These are phyloP conservation scores for Rhizoclosmatium sp. DNA, from an alignment of 192 early-diverging fungal species.

Conservation along the genomic window DNA sequence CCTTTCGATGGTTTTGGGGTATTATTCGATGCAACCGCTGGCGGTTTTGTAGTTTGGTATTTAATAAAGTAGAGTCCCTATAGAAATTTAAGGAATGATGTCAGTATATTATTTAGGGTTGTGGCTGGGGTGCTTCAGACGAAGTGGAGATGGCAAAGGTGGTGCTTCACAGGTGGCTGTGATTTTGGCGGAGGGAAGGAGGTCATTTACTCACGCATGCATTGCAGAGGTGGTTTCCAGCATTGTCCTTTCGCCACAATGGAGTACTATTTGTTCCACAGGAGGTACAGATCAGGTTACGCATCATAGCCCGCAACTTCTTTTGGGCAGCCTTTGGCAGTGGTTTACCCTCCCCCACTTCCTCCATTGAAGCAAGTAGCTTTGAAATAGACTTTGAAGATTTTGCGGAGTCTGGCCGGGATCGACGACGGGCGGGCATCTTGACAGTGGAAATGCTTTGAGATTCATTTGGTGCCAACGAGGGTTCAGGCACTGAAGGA, in stretches of 20 bases:
- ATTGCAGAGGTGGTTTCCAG: slow-evolving; percentile 77
- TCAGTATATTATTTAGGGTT: not conserved
- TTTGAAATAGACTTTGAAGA: not conserved
- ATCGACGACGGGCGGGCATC: not conserved
- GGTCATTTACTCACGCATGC: slow-evolving; percentile 67
- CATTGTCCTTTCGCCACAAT: slow-evolving; percentile 77
- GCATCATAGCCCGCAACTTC: slow-evolving; percentile 39
- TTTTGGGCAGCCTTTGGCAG: slow-evolving; percentile 53
- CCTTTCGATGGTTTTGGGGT: not conserved
- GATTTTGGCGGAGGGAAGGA: not conserved
- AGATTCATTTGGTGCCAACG: not conserved
- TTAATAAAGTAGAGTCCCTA: slow-evolving; percentile 1
- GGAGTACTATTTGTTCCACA: slow-evolving; percentile 79
- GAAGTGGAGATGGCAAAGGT: not conserved
- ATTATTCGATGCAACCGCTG: not conserved
- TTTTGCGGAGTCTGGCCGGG: not conserved
- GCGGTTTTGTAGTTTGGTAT: not conserved
- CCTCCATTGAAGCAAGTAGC: not conserved
- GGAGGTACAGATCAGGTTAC: slow-evolving; percentile 64
- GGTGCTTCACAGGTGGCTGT: not conserved
- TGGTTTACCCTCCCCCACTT: slow-evolving; percentile 24
- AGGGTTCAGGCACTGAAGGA: not conserved
- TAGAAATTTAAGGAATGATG: not conserved
- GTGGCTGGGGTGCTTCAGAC: not conserved
- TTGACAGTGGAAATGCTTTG: not conserved